Evolutionary conservation across 331 rosid species (phyloP), one percentile per base, ranked within the genome.

Genomic region (Malus hybrid): DNA sequence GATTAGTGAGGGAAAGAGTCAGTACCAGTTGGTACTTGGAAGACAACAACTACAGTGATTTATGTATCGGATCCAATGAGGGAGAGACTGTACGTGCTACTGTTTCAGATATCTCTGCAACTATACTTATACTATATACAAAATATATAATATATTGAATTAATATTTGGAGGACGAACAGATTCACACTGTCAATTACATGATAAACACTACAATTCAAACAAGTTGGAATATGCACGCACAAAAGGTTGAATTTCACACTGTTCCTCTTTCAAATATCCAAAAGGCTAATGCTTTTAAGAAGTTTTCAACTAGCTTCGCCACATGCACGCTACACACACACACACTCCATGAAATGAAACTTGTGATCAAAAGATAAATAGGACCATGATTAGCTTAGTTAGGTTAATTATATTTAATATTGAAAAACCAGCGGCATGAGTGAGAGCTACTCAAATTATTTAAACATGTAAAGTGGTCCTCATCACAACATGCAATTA

Each of bases 231-330:
- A 60, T 52, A 81, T 78, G 77, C 64, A 70, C 65, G 62, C 80
- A 81, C 86, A 83, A 83, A 81, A 78, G 56, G 83, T 73, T 81
- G 85, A 87, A 84, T 76, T 24, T 56, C 75, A 50, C 88, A 81
- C 81, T 81, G 82, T 83, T 81, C 33, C 66, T 81, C 76, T 69
- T 54, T 70, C 69, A 56, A 8, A 10, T 57, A 39, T 39, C 44
- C 44, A 9, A 9, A 39, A 39, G 44, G 11, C 6, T 20, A 9
- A 57, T 57, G 29, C 20, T 54, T 22, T 8, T 5, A 28, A 20
- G 29, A 57, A 28, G 65, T 61, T 61, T 61, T 7, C 28, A 27
- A 32, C 15, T 22, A 6, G 67, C 34, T 28, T 62, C 10, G 39
- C 10, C 36, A 28, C 1, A 42, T 3, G 5, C 14, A 42, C 48